A percentile compares a stretch with the other conserved stretches of the same genome.
Conservation (phyloP, 208 protist species). For the Kentomonas sorsogonicus region DNA sequence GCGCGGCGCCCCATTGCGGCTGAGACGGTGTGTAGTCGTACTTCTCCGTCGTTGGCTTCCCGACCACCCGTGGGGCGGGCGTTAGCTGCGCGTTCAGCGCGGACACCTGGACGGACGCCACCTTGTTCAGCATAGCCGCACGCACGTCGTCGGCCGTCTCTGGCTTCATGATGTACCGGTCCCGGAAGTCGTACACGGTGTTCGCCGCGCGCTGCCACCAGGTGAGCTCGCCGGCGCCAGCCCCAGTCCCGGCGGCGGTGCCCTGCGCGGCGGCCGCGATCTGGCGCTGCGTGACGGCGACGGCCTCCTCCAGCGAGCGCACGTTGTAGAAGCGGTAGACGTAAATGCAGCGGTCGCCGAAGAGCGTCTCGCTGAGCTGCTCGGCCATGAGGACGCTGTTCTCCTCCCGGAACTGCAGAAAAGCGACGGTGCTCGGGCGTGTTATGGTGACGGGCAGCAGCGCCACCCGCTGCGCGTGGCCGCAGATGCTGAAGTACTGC, state of each 20-base stretch:
- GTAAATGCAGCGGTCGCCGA: conserved; percentile 10
- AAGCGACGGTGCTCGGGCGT: background rate
- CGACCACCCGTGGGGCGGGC: too few relatives aligned
- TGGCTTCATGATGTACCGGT: background rate
- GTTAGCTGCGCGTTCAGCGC: background rate
- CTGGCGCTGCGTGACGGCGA: background rate
- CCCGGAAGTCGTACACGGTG: background rate
- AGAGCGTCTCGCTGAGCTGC: conserved; percentile 12
- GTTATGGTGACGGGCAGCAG: background rate
- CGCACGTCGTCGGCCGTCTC: background rate
- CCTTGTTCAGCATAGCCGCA: background rate
- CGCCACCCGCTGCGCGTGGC: background rate
- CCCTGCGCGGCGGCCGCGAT: background rate
- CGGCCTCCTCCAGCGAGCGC: background rate
- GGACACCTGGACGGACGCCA: background rate
- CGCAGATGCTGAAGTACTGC: conserved; percentile 11
- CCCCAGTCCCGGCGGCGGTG: background rate
- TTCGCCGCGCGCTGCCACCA: conserved; percentile 1
- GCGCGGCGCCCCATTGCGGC: conserved; percentile 20
- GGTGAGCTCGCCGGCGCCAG: background rate
- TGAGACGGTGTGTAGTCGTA: conserved; percentile 18
- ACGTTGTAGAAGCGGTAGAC: background rate
- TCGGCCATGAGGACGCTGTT: conserved; percentile 12
- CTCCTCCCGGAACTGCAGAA: conserved; percentile 11
- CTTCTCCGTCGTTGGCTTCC: conserved; percentile 7